Base-by-base conservation (phyloP, 192 early-diverging fungal genomes). In the Linnemannia elongata region DNA sequence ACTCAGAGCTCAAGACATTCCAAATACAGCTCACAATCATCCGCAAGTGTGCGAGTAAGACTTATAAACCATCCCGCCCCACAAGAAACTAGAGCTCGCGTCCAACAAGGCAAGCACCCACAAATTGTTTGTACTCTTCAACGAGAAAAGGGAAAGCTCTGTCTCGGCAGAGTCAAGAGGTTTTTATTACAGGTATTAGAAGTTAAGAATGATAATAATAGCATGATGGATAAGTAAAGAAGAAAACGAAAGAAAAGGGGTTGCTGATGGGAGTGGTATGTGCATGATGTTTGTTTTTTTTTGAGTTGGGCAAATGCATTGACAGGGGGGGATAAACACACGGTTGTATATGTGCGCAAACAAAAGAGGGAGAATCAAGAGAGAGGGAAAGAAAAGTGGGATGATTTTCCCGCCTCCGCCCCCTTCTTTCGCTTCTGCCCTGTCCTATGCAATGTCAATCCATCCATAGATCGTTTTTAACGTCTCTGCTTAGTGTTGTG, bases 401-500 rank as follows among this genome's bases (percentile, higher is more conserved):
- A 27, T 60, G 57, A n/a, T 60, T 10, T n/a, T 0, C 8, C n/a
- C 30, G 8, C n/a, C 24, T n/a, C 5, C 24, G 9, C 24, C 24
- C 10, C 24, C 24, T 60, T 24, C 57, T 24, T 7, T 6, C 57
- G 22, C 18, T 22, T 55, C 54, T 22, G 20, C n/a, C n/a, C 9
- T 27, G 57, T 5, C 57, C 44, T 12, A 45, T 13, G 13, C 44
- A 45, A 45, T 45, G 24, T n/a, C 24, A 24, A 60, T n/a, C 9
- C 52, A 27, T 30, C 12, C 12, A 69, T 8, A 69, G 35, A 30
- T 35, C 10, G 17, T 3, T 24, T 24, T 72, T 42, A 72, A 72
- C 70, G 70, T 22, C 70, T 38, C 20, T 38, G 70, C 39, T 80
- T 74, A 52, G 41, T 80, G 71, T 57, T 70, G 1, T 75, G 75